Conservation (phyloP, 129 eudicot genomes). For the Saposhnikovia divaricata region DNA sequence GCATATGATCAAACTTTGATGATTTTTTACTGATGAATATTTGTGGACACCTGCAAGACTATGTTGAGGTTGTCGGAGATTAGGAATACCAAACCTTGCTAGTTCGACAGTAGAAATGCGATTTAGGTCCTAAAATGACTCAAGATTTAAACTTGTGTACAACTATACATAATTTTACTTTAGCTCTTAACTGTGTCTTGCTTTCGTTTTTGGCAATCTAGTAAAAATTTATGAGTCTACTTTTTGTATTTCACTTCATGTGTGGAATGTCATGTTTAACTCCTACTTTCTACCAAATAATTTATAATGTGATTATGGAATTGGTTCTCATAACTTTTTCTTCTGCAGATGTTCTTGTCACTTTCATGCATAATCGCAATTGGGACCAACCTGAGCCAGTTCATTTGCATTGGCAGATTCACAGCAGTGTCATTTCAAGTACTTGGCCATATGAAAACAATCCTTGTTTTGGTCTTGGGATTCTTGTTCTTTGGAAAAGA, state of each 20-base stretch:
- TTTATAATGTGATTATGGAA: background rate
- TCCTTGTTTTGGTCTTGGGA: constrained; percentile 72
- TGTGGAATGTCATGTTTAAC: background rate
- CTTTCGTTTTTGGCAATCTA: background rate
- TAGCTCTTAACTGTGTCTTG: background rate
- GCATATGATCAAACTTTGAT: background rate
- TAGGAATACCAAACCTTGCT: background rate
- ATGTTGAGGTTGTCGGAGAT: no score
- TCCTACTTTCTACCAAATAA: background rate
- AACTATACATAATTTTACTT: no score
- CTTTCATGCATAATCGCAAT: constrained; percentile 82
- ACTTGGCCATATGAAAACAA: constrained; percentile 92
- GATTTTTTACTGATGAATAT: background rate
- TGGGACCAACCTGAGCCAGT: constrained; percentile 88
- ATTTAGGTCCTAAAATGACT: no score
- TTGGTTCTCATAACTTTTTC: background rate
- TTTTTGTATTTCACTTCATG: background rate
- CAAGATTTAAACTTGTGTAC: background rate
- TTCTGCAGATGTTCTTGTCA: constrained; percentile 45
- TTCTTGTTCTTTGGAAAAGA: constrained; percentile 83
- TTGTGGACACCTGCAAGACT: background rate
- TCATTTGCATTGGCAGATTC: constrained; percentile 89
- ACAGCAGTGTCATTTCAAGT: constrained; percentile 91
- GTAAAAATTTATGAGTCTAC: background rate
- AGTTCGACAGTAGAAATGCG: no score